Conservation (phyloP, 768 basidiomycete genomes). For the Suillus spraguei region DNA sequence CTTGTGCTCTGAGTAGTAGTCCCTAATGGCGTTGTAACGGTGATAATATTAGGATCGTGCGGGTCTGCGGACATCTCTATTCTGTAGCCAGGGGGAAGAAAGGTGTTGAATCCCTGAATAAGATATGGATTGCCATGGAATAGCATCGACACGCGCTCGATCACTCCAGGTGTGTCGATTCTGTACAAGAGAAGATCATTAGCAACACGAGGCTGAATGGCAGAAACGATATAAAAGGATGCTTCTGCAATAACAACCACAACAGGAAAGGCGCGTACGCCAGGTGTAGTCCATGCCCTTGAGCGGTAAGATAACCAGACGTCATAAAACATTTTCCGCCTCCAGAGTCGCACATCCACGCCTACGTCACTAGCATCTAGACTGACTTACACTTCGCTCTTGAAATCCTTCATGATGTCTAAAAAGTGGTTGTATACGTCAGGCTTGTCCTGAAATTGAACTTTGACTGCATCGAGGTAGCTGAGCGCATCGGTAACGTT, state of each 20-base stretch:
- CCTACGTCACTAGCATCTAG: background rate
- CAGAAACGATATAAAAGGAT: slow-evolving; percentile 15
- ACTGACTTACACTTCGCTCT: slow-evolving; percentile 81
- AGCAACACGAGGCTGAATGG: slow-evolving; percentile 14
- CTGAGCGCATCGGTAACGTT: slow-evolving; percentile 93
- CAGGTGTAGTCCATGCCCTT: slow-evolving; percentile 1
- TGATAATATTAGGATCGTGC: slow-evolving; percentile 70
- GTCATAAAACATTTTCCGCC: slow-evolving; percentile 7
- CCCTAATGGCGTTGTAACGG: slow-evolving; percentile 79
- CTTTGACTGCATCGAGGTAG: slow-evolving; percentile 94
- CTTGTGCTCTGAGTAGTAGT: slow-evolving; percentile 68
- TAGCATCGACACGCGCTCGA: slow-evolving; percentile 89
- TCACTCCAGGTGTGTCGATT: slow-evolving; percentile 97
- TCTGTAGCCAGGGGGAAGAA: slow-evolving; percentile 91
- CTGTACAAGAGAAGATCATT: slow-evolving; percentile 42
- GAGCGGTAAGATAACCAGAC: slow-evolving; percentile 8
- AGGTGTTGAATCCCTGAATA: slow-evolving; percentile 98
- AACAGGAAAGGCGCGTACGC: slow-evolving; percentile 5
- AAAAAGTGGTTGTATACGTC: slow-evolving; percentile 94
- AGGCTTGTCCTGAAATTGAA: slow-evolving; percentile 85
- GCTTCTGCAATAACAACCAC: background rate
- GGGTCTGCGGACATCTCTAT: slow-evolving; percentile 84
- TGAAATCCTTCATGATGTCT: slow-evolving; percentile 99
- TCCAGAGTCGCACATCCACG: background rate
- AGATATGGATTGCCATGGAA: slow-evolving; percentile 89